Evolutionary conservation across 345 rosid species (phyloP), one percentile per base, ranked within the genome.

Genomic region (Dimocarpus longan): DNA sequence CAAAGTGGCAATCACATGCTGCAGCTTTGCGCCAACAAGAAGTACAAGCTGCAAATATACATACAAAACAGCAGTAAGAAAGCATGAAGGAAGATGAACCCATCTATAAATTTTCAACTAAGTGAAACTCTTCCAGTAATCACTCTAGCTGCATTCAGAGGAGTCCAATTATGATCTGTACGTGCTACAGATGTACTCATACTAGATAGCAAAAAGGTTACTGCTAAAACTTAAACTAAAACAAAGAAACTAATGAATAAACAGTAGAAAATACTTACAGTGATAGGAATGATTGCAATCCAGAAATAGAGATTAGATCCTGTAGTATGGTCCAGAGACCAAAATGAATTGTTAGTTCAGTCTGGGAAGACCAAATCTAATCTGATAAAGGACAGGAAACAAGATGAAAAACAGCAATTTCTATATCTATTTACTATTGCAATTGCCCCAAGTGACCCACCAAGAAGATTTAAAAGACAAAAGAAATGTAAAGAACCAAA

Each of bases 241-340:
- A 24, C 24, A 50, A 50, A 50, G 21, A 24, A 18, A 54, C 6
- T 8, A 8, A 50, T 46, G n/a, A 72, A 72, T 13, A 18, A 54
- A 37, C 15, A 40, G 40, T 9, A 28, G 64, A 69, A 67, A 42
- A 63, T 43, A 87, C 97, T 91, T 83, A 95, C 97, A 0, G 92
- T 85, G 70, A 93, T 73, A 56, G 99, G 99, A 82, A 96, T 91
- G 80, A 90, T 87, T 5, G 98, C 94, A 82, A 96, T 91, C 99
- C 99, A 96, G 83, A 96, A 96, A 85, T 96, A 96, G 28, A 96
- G 99, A 86, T 96, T 91, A 37, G 97, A 94, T 12, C 99, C 98
- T 95, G 91, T 68, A 74, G 50, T 73, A 83, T 75, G 5, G 66
- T 22, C 70, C 60, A 63, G 73, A 59, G 21, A 62, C 8, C 73